A percentile compares a stretch with the other conserved stretches of the same genome.
phyloP scores from a whole-genome alignment of 371 early-diverging fungal genomes.

The Mortierella sp. region DNA sequence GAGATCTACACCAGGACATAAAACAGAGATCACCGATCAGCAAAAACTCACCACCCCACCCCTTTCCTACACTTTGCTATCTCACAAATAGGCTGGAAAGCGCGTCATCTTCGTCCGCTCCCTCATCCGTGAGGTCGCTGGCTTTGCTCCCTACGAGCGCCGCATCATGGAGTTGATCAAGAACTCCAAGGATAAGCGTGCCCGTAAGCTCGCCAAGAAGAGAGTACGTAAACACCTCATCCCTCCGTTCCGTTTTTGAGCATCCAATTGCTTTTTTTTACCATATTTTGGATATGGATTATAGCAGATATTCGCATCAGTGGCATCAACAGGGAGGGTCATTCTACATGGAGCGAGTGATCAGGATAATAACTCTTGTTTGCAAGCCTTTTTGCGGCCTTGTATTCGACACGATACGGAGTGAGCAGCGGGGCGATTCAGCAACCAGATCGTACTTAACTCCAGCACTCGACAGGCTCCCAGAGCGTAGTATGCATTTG shows the following conservation, averaged over 20 bases:
- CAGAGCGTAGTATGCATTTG: neutral
- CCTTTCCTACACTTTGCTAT: neutral
- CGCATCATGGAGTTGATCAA: conserved; percentile 99
- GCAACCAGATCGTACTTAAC: neutral
- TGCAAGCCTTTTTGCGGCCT: neutral
- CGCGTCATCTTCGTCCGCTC: conserved; percentile 94
- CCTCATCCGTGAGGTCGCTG: conserved; percentile 97
- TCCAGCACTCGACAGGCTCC: neutral
- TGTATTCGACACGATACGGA: neutral
- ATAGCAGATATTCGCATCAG: no score
- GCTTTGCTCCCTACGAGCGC: conserved; percentile 99
- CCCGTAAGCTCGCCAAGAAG: conserved; percentile 98
- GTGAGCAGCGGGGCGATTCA: neutral
- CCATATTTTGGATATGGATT: no score
- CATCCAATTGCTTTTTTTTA: neutral
- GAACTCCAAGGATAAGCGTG: conserved; percentile 99
- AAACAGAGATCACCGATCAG: conserved; percentile 12
- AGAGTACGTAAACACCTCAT: conserved; percentile 73
- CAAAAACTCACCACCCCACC: conserved; percentile 3
- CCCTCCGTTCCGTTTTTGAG: neutral
- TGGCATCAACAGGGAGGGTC: no score
- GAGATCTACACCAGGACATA: neutral
- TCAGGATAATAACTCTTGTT: no score
- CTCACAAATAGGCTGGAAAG: conserved; percentile 76
- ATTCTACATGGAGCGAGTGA: no score